These are phyloP conservation scores for Coemansia pectinata DNA, from an alignment of 192 early-diverging fungal species.

Conservation along the genomic window DNA sequence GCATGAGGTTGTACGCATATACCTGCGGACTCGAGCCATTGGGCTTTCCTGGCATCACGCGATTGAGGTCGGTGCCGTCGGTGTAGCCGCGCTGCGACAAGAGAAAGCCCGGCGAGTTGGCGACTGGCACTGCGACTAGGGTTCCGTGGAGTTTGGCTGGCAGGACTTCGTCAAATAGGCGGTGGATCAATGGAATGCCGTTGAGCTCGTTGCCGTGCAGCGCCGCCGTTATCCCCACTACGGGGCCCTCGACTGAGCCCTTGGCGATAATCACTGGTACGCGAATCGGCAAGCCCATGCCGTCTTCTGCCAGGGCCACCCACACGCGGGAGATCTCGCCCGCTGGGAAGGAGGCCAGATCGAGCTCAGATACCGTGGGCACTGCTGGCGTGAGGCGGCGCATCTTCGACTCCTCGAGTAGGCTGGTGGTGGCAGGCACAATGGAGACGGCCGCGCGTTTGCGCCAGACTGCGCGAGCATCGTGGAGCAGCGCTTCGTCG, in stretches of 20 bases:
- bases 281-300: slow-evolving; percentile 59
- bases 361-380: slow-evolving; percentile 57
- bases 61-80: slow-evolving; percentile 88
- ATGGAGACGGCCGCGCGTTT: slow-evolving; percentile 21
- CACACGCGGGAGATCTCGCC: slow-evolving; percentile 62
- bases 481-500: slow-evolving; percentile 56
- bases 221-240: slow-evolving; percentile 75
- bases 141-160: slow-evolving; percentile 74
- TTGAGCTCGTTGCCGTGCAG: slow-evolving; percentile 93
- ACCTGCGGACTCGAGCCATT: slow-evolving; percentile 79
- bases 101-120: slow-evolving; percentile 84
- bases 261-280: slow-evolving; percentile 80
- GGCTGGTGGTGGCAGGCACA: not conserved
- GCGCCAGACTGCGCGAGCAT: slow-evolving; percentile 56
- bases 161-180: slow-evolving; percentile 78
- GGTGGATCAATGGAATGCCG: slow-evolving; percentile 88
- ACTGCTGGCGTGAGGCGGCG: slow-evolving; percentile 5
- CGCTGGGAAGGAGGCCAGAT: slow-evolving; percentile 56
- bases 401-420: slow-evolving; percentile 4
- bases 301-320: slow-evolving; percentile 66
- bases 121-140: slow-evolving; percentile 85
- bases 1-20: slow-evolving; percentile 79
- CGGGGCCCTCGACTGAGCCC: slow-evolving; percentile 61
- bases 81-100: slow-evolving; percentile 76
- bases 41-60: slow-evolving; percentile 78